phyloP scores from a whole-genome alignment of 768 basidiomycete genomes.

The Chalciporus piperatus region DNA sequence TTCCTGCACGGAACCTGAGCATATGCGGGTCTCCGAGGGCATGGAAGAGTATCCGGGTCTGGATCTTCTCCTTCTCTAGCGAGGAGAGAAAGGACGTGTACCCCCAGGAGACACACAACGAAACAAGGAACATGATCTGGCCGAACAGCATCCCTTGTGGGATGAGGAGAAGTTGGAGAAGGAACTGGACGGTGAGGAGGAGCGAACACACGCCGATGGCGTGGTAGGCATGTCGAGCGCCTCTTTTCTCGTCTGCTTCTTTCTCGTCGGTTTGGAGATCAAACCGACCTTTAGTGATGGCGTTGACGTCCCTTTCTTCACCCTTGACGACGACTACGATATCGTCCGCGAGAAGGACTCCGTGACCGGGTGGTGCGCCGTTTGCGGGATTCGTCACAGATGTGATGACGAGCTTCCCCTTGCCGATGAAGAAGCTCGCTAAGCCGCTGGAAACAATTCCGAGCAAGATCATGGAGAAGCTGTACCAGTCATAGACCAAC shows the following conservation, averaged over 20 bases:
- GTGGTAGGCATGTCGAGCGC: conserved; percentile 1
- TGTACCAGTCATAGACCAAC: conserved; percentile 26
- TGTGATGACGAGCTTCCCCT: conserved; percentile 18
- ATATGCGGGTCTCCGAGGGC: conserved; percentile 11
- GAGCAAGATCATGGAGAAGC: conserved; percentile 31
- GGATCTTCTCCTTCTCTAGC: conserved; percentile 34
- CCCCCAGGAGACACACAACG: conserved; percentile 32
- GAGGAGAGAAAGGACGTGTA: conserved; percentile 34
- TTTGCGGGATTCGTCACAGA: conserved; percentile 14
- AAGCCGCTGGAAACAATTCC: conserved; percentile 33
- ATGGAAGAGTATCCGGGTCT: conserved; percentile 13
- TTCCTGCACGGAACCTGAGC: conserved; percentile 12
- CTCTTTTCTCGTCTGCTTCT: background rate
- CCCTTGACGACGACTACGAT: conserved; percentile 30
- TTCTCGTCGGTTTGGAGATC: conserved; percentile 10
- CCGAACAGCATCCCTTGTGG: conserved; percentile 35
- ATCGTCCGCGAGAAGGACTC: conserved; percentile 16
- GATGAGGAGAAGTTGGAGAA: conserved; percentile 33
- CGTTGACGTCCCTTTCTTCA: conserved; percentile 24
- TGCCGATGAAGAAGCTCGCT: conserved; percentile 25
- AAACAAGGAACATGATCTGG: conserved; percentile 32
- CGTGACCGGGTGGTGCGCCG: conserved; percentile 28
- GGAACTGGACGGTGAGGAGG: conserved; percentile 29
- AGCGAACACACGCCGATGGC: conserved; percentile 27
- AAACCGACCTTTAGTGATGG: conserved; percentile 31